Percentiles rank a stretch among this genome's conserved stretches.
phyloP scores from a whole-genome alignment of 495 filamentous ascomycete genomes.

The Aspergillus sclerotioniger region DNA sequence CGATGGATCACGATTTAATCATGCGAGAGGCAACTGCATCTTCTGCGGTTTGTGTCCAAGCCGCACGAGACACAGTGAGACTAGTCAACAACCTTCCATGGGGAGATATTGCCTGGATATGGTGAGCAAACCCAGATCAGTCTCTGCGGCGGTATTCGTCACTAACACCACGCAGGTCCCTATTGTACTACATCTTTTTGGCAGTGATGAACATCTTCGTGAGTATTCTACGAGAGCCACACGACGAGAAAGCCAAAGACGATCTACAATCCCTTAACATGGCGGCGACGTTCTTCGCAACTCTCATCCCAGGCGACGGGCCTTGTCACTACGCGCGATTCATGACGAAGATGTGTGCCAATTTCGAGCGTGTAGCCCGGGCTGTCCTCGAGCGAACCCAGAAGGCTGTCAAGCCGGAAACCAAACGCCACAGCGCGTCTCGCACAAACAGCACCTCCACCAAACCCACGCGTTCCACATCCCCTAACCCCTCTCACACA shows the following conservation, averaged over 20 bases:
- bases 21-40: conserved; percentile 82
- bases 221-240: conserved; percentile 85
- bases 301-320: conserved; percentile 61
- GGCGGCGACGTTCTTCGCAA: conserved; percentile 81
- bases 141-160: no score
- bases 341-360: conserved; percentile 84
- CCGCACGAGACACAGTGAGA: conserved; percentile 85
- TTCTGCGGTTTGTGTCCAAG: conserved; percentile 76
- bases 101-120: conserved; percentile 89
- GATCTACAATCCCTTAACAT: conserved; percentile 84
- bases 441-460: conserved; percentile 13
- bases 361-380: conserved; percentile 88
- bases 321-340: conserved; percentile 77
- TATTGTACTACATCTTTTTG: conserved; percentile 92
- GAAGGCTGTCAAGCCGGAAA: conserved; percentile 50
- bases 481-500: conserved; percentile 1
- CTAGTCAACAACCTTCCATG: conserved; percentile 91
- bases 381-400: conserved; percentile 83
- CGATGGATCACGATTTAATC: conserved; percentile 29
- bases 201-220: conserved; percentile 92
- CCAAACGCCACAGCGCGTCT: neutral
- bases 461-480: conserved; percentile 14
- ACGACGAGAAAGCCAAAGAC: conserved; percentile 72
- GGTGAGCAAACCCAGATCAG: conserved; percentile 65
- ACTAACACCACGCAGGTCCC: conserved; percentile 58